phyloP scores from a whole-genome alignment of 805 yeast genomes.

The Starmerella vitae region DNA sequence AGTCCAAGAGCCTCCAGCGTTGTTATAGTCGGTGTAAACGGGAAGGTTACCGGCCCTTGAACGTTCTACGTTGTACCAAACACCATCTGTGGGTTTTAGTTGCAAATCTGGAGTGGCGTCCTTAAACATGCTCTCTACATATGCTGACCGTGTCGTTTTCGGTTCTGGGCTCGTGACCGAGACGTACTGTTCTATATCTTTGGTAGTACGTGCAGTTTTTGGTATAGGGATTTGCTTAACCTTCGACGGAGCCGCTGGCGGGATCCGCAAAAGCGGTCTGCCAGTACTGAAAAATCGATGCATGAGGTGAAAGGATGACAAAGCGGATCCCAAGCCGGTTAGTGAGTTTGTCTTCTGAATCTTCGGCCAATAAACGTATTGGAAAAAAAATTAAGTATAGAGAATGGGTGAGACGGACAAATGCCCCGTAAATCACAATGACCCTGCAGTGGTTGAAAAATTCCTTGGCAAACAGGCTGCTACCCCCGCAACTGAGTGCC shows the following conservation, averaged over 20 bases:
- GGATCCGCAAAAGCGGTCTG: slow-evolving; percentile 4
- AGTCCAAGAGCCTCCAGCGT: slow-evolving; percentile 49
- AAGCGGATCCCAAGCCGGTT: too few species aligned
- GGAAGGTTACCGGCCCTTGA: slow-evolving; percentile 50
- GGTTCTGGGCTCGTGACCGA: slow-evolving; percentile 2
- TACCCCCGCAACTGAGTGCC: slow-evolving; percentile 7
- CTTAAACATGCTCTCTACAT: slow-evolving; percentile 11
- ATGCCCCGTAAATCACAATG: slow-evolving; percentile 20
- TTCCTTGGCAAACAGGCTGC: slow-evolving; percentile 18
- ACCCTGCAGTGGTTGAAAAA: slow-evolving; percentile 17
- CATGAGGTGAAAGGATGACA: slow-evolving; percentile 2
- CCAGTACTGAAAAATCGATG: slow-evolving; percentile 14
- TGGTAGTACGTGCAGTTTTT: slow-evolving; percentile 26
- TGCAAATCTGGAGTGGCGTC: neutral
- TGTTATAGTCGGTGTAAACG: slow-evolving; percentile 58
- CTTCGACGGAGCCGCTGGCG: slow-evolving; percentile 13
- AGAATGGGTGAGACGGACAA: neutral
- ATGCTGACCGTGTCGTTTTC: neutral
- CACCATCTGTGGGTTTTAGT: slow-evolving; percentile 2
- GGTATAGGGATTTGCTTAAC: slow-evolving; percentile 39
- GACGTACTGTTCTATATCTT: slow-evolving; percentile 10
- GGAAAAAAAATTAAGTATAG: neutral
- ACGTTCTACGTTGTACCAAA: slow-evolving; percentile 19
- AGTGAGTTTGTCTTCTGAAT: too few species aligned
- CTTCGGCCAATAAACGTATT: too few species aligned